Percentiles rank a stretch among this genome's conserved stretches.
phyloP scores from a whole-genome alignment of 441 rosid genomes.

The Kokia cookei region DNA sequence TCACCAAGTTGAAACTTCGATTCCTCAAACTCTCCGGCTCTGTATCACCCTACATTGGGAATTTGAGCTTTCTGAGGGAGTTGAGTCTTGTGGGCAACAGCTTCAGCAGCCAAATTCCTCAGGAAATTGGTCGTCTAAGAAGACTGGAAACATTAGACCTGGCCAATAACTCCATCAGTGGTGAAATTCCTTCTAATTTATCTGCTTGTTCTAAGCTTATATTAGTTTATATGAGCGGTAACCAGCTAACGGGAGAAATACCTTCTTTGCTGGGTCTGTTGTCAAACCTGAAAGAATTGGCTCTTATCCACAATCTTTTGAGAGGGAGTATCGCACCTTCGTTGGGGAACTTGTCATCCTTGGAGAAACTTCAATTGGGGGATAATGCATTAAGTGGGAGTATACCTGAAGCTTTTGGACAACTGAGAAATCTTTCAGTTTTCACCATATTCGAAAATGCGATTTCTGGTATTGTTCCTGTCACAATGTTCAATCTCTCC shows the following conservation, averaged over 20 bases:
- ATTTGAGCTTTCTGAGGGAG: constrained; percentile 5
- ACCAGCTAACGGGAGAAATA: not conserved
- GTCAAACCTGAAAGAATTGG: not conserved
- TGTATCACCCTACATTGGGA: constrained; percentile 4
- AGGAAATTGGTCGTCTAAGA: not conserved
- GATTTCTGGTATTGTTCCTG: not conserved
- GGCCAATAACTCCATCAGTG: not conserved
- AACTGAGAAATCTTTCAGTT: not conserved
- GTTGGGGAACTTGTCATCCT: constrained; percentile 1
- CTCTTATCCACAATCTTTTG: not conserved
- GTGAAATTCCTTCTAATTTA: constrained; percentile 4
- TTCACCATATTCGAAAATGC: rapidly evolving
- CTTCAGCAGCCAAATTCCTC: constrained; percentile 1
- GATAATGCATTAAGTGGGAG: not conserved
- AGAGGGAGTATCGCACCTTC: constrained; percentile 6
- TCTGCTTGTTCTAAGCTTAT: not conserved
- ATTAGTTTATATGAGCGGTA: not conserved
- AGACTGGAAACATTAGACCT: not conserved
- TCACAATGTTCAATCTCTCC: constrained; percentile 9
- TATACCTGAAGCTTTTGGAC: constrained; percentile 10
- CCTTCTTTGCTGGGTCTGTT: constrained; percentile 3
- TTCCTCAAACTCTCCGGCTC: not conserved
- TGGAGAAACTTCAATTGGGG: not conserved
- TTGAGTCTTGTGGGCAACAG: constrained; percentile 9
- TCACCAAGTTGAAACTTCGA: not conserved